Evolutionary conservation across 306 rosid species (phyloP), one percentile per base, ranked within the genome.

Genomic region (Mimosa pudica): DNA sequence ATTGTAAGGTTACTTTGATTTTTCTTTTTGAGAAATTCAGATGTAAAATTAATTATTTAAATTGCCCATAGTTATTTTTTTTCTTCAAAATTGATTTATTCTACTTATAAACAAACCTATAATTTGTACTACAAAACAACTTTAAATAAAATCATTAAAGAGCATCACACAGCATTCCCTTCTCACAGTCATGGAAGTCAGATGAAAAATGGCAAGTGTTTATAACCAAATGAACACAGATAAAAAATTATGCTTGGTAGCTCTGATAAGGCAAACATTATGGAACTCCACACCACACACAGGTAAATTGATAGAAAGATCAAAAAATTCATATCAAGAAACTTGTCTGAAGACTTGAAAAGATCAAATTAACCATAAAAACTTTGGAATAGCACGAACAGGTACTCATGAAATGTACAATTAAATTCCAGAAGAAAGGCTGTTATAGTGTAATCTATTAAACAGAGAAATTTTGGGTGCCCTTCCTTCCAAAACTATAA

Each of bases 261-360:
- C 70, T n/a, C 32, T 63, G 81, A 36, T 49, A 46, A 65, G 38
- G 45, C 24, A 72, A 14, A 65, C 79, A 67, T 65, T 64, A 48
- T 30, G 52, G 73, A 16, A 36, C 63, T 79, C 54, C 24, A 18
- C 62, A n/a, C 10, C 62, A 35, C 47, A 33, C 17, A 24, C 57
- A 48, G 55, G 65, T 47, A n/a, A 64, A 65, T 46, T 55, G 1
- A 49, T 1, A 46, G 32, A 38, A 49, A 1, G 38, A n/a, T 20
- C 64, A 61, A 32, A 63, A 70, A 61, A 61, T 38, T 16, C 77
- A 80, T 52, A 72, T 46, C 58, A 81, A 81, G 79, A 49, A 68
- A 71, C 36, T 10, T 75, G 9, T 57, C 73, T 47, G 5, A 58
- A 47, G 78, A 72, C 49, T 85, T 79, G 74, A 38, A 81, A 75